Evolutionary conservation across 345 rosid species (phyloP), one percentile per base, ranked within the genome.

Genomic region (Odontarrhena argentea): DNA sequence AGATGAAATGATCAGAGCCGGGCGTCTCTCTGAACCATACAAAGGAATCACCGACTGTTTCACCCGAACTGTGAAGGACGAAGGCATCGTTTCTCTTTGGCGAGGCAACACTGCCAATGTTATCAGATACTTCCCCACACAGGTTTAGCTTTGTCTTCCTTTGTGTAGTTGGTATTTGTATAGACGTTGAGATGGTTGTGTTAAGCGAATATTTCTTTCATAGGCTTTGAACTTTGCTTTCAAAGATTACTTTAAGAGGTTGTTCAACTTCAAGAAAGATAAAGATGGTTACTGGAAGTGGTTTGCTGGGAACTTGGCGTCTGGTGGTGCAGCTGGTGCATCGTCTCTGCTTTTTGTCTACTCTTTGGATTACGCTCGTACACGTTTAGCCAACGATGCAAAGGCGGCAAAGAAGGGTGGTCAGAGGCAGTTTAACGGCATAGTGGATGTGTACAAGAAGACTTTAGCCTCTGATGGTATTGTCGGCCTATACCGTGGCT

Each of bases 301-400:
- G 97, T 90, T 90, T 77, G 97, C 87, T 14, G 97, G 95, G 30
- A 90, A 90, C 78, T 78, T 90, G 80, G 97, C 77, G 2, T 90
- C 97, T 13, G 97, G 97, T 24, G 97, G 97, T 53, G 88, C 87
- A 37, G 97, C 97, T 74, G 97, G 97, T 76, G 97, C 97, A 8
- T 79, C 97, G 35, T 90, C 96, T 65, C 87, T 84, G 38, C 82
- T 90, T 9, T 87, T 90, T 59, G 97, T 90, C 3, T 90, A 90
- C 77, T 87, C 97, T 30, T 78, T 90, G 77, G 96, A 90, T 61
- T 90, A 83, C 70, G 96, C 97, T 28, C 87, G 97, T 60, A 90
- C 97, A 9, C 95, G 97, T 74, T 76, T 90, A 37, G 92, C 97
- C 70, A 90, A 90, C 70, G 96, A 90, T 65, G 83, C 96, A 2